Base-by-base conservation (phyloP, 1,139 yeast genomes). In the Yamadazyma taylorii region DNA sequence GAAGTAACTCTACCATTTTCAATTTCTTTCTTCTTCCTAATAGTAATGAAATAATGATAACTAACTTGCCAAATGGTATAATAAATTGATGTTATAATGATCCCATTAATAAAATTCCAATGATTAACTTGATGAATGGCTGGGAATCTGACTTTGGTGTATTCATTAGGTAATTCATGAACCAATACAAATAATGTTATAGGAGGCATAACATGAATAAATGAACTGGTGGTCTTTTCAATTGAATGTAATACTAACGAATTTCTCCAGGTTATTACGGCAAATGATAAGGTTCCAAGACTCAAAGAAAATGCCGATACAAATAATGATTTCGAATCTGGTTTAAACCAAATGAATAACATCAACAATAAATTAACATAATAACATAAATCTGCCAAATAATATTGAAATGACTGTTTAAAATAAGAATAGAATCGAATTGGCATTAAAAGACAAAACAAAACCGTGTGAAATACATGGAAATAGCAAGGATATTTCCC, bases 251-350 rank as follows among this genome's bases (percentile, higher is more conserved):
- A 70, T 7, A 92, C 97, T 40, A 92, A 71, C 7, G 96, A 89
- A 57, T 92, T 92, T 52, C 96, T 74, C 98, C 98, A 92, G 0
- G 97, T 87, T 27, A 90, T 82, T 14, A 92, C 96, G 0, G 97
- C 97, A 76, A 88, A 90, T 8, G 96, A 78, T 37, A 92, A 64
- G 0, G 97, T 87, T 1, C 97, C 97, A 67, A 85, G 81, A 2
- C 95, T 76, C 41, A 92, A 77, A 11, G 96, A 85, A 61, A 87
- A 90, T 48, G 94, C 89, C 8, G 92, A 75, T 17, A 87, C 78
- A 60, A 85, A 90, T 29, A 92, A 66, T 39, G 81, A 73, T 31
- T 73, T 71, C 1, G 95, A 86, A 30, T 70, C 55, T 0, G 98
- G 97, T 46, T 82, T 79, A 5, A 79, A 69, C 97, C 97, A 92